phyloP scores from a whole-genome alignment of 192 early-diverging fungal species.

The Bifiguratus adelaidae region DNA sequence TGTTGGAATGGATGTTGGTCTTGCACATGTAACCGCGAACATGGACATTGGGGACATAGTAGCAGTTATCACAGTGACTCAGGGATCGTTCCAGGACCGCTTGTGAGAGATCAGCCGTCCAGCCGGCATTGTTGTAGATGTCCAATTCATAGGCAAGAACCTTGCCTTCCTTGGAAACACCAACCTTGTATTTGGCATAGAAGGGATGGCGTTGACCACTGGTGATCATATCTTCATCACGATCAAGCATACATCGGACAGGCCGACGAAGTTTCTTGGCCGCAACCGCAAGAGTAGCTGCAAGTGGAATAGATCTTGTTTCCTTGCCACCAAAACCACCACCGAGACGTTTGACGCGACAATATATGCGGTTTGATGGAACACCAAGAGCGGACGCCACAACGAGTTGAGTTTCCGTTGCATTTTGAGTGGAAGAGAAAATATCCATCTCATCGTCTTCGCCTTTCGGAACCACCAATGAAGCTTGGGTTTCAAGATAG shows the following conservation, averaged over 20 bases:
- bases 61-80: slow-evolving; percentile 73
- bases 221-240: slow-evolving; percentile 79
- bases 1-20: slow-evolving; percentile 81
- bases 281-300: slow-evolving; percentile 55
- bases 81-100: slow-evolving; percentile 70
- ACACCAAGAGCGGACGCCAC: slow-evolving; percentile 64
- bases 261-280: slow-evolving; percentile 52
- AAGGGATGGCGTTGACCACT: slow-evolving; percentile 75
- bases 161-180: slow-evolving; percentile 55
- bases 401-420: slow-evolving; percentile 61
- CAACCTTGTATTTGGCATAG: slow-evolving; percentile 66
- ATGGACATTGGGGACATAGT: slow-evolving; percentile 62
- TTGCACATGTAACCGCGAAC: slow-evolving; percentile 61
- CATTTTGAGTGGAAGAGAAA: slow-evolving; percentile 69
- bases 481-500: slow-evolving; percentile 73
- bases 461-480: slow-evolving; percentile 55
- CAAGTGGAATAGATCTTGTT: slow-evolving; percentile 54
- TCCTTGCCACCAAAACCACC: slow-evolving; percentile 84
- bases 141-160: slow-evolving; percentile 49
- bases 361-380: slow-evolving; percentile 55
- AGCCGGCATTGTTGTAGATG: slow-evolving; percentile 53
- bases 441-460: slow-evolving; percentile 77
- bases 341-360: slow-evolving; percentile 76
- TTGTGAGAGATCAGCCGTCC: slow-evolving; percentile 54
- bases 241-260: slow-evolving; percentile 68